Conservation (phyloP, 352 stramenopile species). For the Phytophthora agathidicida region DNA sequence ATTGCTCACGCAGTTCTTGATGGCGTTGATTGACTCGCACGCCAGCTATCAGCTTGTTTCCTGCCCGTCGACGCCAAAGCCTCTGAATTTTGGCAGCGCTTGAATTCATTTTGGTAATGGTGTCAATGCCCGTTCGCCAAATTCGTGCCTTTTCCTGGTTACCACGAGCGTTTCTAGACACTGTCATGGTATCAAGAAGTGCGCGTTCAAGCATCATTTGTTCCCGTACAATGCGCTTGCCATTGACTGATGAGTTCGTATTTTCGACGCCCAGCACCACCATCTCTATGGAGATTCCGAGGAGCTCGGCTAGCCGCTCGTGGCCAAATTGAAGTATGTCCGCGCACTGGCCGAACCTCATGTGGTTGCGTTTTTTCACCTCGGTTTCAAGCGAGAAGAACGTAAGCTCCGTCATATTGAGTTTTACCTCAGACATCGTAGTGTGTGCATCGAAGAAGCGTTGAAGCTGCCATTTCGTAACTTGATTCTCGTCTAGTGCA, state of each 20-base stretch:
- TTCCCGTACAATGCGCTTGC: not conserved
- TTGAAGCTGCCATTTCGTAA: slow-evolving; percentile 72
- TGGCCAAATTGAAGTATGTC: slow-evolving; percentile 68
- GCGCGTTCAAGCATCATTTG: slow-evolving; percentile 9
- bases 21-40: slow-evolving; percentile 44
- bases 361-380: slow-evolving; percentile 54
- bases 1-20: slow-evolving; percentile 43
- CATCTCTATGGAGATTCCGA: slow-evolving; percentile 49
- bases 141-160: slow-evolving; percentile 34
- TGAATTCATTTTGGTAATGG: slow-evolving; percentile 43
- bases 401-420: slow-evolving; percentile 57
- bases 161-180: slow-evolving; percentile 14
- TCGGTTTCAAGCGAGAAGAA: slow-evolving; percentile 56
- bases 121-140: slow-evolving; percentile 36
- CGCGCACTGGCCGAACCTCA: slow-evolving; percentile 42
- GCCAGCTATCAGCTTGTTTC: slow-evolving; percentile 42
- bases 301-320: slow-evolving; percentile 64
- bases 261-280: slow-evolving; percentile 35
- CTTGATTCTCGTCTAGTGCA: slow-evolving; percentile 43
- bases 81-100: slow-evolving; percentile 49
- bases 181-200: slow-evolving; percentile 22
- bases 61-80: slow-evolving; percentile 58
- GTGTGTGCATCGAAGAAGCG: slow-evolving; percentile 59
- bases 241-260: not conserved
- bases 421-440: slow-evolving; percentile 70